Evolutionary conservation across 2,329 filamentous ascomycete genomes (phyloP).

Genomic region (Stagonosporopsis rhizophila): DNA sequence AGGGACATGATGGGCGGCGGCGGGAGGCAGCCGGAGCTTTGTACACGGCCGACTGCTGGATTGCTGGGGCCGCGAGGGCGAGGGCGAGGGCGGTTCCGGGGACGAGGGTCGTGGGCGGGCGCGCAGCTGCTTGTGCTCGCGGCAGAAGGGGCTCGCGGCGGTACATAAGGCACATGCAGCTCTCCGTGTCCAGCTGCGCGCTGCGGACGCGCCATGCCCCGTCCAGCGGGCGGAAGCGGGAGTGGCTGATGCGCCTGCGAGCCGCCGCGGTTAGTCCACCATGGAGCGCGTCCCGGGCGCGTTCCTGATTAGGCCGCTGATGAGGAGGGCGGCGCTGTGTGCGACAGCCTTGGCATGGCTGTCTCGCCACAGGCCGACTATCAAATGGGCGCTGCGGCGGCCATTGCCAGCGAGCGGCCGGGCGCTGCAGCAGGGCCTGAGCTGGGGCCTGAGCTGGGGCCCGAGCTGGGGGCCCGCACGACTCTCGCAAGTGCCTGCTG

Average conservation of each 20-base stretch:
- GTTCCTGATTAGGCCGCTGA: no score
- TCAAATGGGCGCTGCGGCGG: no score
- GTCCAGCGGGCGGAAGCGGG: slow-evolving; percentile 30
- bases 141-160: slow-evolving; percentile 21
- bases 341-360: no score
- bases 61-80: slow-evolving; percentile 14
- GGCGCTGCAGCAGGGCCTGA: no score
- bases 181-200: slow-evolving; percentile 33
- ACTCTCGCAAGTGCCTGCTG: no score
- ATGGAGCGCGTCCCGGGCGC: slow-evolving; percentile 13
- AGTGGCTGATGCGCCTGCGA: slow-evolving; percentile 35
- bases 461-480: no score
- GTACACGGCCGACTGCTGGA: slow-evolving; percentile 22
- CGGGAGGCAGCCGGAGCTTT: slow-evolving; percentile 18
- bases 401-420: no score
- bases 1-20: slow-evolving; percentile 33
- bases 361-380: no score
- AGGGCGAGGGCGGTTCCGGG: slow-evolving; percentile 3
- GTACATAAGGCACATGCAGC: slow-evolving; percentile 37
- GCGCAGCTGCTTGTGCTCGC: slow-evolving; percentile 22
- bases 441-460: no score
- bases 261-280: slow-evolving; percentile 15
- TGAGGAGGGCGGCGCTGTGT: slow-evolving; percentile 20
- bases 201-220: neutral
- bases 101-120: slow-evolving; percentile 7